Base-by-base conservation (phyloP, 2,329 filamentous ascomycete genomes). In the Hypoxylon rubiginosum region DNA sequence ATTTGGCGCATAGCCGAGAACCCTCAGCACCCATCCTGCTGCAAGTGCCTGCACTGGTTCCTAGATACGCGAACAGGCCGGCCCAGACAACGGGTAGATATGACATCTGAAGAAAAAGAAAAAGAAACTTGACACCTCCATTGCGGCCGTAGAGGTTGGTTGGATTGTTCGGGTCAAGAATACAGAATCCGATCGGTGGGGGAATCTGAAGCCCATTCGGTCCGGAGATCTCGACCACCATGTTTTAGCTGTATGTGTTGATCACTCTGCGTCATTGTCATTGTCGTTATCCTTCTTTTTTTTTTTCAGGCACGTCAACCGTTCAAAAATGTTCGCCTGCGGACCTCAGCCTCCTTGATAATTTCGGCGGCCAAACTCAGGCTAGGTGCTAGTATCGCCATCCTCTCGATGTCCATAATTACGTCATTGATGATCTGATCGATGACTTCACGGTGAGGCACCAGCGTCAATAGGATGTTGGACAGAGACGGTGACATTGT, bases 351-450 rank as follows among this genome's bases (percentile, higher is more conserved):
- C 77, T 95, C 92, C 62, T 91, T 89, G 74, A 95, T 88, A 65
- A 95, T 93, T 75, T 95, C 92, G 21, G 91, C 89, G n/a, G 90
- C 90, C 53, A 95, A 82, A 70, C 86, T 87, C 32, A 95, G 82
- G 74, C 92, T 94, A 5, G 92, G 92, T 2, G 92, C 92, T 32
- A 96, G 82, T 70, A 91, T 87, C 0, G 91, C 87, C 76, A 93
- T 92, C 70, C 88, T 85, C 76, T 92, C 90, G 64, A 94, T 88
- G 75, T 95, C 92, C 64, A 88, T 82, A 49, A 94, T 87, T 50
- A 95, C 92, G 62, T 92, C 89, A 73, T 89, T 89, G 78, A 95
- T 92, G 72, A 95, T 93, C 62, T 88, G 85, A 77, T 94, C 91
- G 71, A 94, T 87, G 36, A 89, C 83, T 67, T 88, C 85, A 57